Conservation (phyloP, 2,329 filamentous ascomycete species). For the Fusarium algeriense region DNA sequence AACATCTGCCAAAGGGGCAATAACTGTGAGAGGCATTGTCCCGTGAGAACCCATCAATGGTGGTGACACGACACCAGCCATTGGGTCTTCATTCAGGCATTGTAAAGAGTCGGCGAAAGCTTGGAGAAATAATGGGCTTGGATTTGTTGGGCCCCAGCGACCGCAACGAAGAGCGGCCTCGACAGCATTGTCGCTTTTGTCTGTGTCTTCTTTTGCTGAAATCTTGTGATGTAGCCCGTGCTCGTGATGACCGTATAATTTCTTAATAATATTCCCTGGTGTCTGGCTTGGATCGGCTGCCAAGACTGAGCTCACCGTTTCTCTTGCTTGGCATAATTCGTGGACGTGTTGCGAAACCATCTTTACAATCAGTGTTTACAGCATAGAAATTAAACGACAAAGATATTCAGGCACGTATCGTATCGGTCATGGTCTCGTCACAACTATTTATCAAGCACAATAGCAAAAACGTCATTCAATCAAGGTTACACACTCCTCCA, state of each 20-base stretch:
- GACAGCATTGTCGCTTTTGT: conserved; percentile 58
- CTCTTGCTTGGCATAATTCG: conserved; percentile 63
- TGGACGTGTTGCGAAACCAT: conserved; percentile 56
- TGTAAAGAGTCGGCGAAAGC: conserved; percentile 75
- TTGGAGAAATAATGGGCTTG: conserved; percentile 76
- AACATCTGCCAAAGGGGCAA: conserved; percentile 70
- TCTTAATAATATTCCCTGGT: conserved; percentile 66
- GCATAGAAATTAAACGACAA: not conserved
- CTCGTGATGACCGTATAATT: conserved; percentile 60
- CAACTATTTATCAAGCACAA: not conserved
- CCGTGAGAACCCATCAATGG: conserved; percentile 68
- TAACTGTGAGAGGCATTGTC: conserved; percentile 75
- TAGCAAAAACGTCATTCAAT: conserved; percentile 6
- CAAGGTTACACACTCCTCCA: not conserved
- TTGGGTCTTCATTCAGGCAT: conserved; percentile 64
- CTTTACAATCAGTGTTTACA: not conserved
- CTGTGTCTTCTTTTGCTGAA: conserved; percentile 40
- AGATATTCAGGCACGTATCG: not conserved
- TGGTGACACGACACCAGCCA: conserved; percentile 64
- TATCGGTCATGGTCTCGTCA: not conserved
- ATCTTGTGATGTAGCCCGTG: conserved; percentile 20
- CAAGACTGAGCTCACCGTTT: conserved; percentile 70
- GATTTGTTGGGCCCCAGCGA: conserved; percentile 72
- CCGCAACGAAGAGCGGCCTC: conserved; percentile 71
- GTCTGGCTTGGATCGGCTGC: conserved; percentile 65